Evolutionary conservation across 2,329 filamentous ascomycete species (phyloP), one percentile per base, ranked within the genome.

Genomic region (Hymenoscyphus occultus): DNA sequence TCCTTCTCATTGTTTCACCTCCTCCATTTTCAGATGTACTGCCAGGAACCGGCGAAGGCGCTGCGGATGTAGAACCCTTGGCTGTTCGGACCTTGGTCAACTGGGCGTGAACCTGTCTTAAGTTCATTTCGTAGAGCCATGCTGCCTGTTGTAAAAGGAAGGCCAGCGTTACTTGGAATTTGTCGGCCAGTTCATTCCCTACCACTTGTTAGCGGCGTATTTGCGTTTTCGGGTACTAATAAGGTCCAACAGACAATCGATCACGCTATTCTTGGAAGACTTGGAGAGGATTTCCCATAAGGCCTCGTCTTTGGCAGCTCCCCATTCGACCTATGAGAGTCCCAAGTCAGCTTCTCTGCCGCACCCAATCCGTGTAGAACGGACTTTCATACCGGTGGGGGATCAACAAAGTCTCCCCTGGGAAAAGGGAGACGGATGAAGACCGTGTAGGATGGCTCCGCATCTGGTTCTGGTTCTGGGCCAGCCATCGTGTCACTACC

Each of bases 61-160:
- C 82, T 19, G 81, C 78, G 3, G 86, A 86, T 64, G 81, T 78
- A 3, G 86, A 86, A 64, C 79, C 75, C 65, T 83, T 83, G 61
- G 83, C 82, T 6, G 83, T 83, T 2, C 84, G 86, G 56, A 89
- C 86, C 74, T 90, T 95, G 67, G 91, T 87, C 81, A 98, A 92
- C 78, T 97, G 93, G 22, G 91, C 93, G 70, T 92, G 87, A 59
- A 98, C 91, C 76, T 97, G 92, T 0, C 91, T 91, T 35, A 96
- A 85, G 79, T 98, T 92, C 61, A 91, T 85, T 76, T 98, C 93
- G 74, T 95, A 97, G 5, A 98, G 85, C 85, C 93, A 97, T 77
- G 92, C 93, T 68, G 93, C 93, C 78, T 99, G 93, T 75, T 97
- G 92, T 16, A 97, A 85, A 39, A 99, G 84, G 74, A 98, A 98